These are phyloP conservation scores for Speleostelium caveatum DNA, from an alignment of 78 protist species.

Conservation along the genomic window DNA sequence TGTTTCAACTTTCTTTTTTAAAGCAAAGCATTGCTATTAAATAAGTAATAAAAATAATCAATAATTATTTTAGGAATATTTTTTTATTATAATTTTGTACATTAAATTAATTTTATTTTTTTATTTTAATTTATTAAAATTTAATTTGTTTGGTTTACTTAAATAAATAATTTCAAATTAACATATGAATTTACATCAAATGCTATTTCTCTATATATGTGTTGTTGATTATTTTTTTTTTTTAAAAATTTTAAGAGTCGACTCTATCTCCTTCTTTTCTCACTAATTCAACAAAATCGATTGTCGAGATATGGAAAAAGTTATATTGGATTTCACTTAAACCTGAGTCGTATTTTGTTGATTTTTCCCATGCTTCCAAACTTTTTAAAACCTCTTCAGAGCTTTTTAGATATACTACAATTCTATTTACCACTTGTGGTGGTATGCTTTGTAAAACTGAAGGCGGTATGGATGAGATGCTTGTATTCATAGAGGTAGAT, in stretches of 20 bases:
- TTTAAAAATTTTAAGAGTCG: not conserved
- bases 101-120: no score
- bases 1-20: not conserved
- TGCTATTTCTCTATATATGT: not conserved
- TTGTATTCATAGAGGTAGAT: not conserved
- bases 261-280: not conserved
- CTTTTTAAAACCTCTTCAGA: conserved; percentile 29
- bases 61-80: not conserved
- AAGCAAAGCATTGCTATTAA: not conserved
- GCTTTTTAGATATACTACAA: conserved; percentile 15
- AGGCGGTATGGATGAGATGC: not conserved
- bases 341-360: not conserved
- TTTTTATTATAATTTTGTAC: not conserved
- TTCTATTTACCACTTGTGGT: not conserved
- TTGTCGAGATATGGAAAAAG: not conserved
- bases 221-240: no score
- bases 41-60: not conserved
- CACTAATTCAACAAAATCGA: not conserved
- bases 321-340: not conserved
- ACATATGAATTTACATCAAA: not conserved
- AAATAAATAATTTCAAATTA: no score
- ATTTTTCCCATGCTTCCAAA: conserved; percentile 36
- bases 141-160: not conserved
- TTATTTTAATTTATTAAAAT: no score
- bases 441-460: not conserved